Evolutionary conservation across 192 early-diverging fungal genomes (phyloP), one percentile per base, ranked within the genome.

Genomic region (Funneliformis mosseae): DNA sequence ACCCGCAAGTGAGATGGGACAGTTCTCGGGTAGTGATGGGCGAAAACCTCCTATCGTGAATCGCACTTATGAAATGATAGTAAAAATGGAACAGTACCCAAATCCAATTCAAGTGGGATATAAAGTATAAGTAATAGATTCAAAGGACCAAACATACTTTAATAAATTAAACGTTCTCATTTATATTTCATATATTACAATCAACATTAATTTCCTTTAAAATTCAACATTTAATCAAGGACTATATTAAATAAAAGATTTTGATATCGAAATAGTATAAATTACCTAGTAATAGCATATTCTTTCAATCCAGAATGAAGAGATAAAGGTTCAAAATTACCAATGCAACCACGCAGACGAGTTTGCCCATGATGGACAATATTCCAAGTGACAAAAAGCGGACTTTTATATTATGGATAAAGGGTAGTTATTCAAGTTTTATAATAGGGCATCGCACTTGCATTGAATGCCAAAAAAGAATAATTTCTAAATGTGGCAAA

Each of bases 281-380:
- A 28, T 80, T 78, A 92, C 89, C 93, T 95, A 42, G 89, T 92
- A 62, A 96, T 74, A 4, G 96, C 95, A 78, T 96, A 97, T 48
- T 96, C 88, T 39, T 89, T 85, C 33, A 99, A 82, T 2, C 96
- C 95, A 67, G 81, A 74, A 64, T 89, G 87, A 14, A 99, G 87
- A 28, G 87, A 81, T 87, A 92, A 81, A 9, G 96, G 80, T 4
- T 86, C 81, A 83, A 99, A 99, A 78, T 92, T 97, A 38, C 97
- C 97, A 50, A 99, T 98, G 83, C 97, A 99, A 16, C 97, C 97
- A 41, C 96, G 90, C 55, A 99, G 87, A 46, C 78, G 81, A 42
- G 81, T 71, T n/a, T 86, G 76, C 9, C 84, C 90, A 46, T 85
- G 55, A 33, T 78, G 46, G 14, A 82, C 66, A 27, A 83, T 88